phyloP scores from a whole-genome alignment of 169 alveolate genomes.

The Plasmodium vivax region DNA sequence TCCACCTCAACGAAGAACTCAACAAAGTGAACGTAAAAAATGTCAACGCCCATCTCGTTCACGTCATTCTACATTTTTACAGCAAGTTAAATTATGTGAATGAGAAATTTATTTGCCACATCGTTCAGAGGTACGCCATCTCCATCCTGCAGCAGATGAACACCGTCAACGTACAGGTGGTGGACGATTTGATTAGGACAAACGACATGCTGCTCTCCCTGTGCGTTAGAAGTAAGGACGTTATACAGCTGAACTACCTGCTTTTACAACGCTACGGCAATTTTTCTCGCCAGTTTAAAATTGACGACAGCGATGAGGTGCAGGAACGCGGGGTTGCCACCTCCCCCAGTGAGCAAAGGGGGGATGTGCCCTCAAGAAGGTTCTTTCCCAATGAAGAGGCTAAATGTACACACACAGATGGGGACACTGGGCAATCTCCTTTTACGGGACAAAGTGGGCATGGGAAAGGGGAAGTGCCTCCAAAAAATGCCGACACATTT shows the following conservation, averaged over 20 bases:
- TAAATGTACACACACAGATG: not conserved
- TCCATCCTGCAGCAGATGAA: conserved; percentile 22
- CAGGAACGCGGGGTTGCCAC: not conserved
- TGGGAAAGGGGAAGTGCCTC: not conserved
- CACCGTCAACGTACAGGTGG: not conserved
- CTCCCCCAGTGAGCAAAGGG: not conserved
- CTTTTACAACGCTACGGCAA: conserved; percentile 30
- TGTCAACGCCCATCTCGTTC: conserved; percentile 18
- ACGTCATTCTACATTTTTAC: conserved; percentile 45
- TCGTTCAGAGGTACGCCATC: not conserved
- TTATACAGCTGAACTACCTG: conserved; percentile 36
- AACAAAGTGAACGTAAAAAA: conserved; percentile 34
- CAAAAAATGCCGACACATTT: not conserved
- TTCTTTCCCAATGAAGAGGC: not conserved
- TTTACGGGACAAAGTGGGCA: not conserved
- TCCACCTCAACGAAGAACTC: conserved; percentile 34
- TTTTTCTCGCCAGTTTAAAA: conserved; percentile 9
- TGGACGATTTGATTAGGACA: conserved; percentile 23
- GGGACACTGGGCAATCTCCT: not conserved
- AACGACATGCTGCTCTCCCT: conserved; percentile 49
- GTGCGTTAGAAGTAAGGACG: conserved; percentile 52
- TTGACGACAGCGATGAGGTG: not conserved
- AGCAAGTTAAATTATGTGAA: conserved; percentile 27
- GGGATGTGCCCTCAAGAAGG: not conserved
- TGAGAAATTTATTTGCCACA: conserved; percentile 27